Percentiles rank a stretch among this genome's conserved stretches.
Conservation (phyloP, 805 yeast species). For the Kluyveromyces starmeri region DNA sequence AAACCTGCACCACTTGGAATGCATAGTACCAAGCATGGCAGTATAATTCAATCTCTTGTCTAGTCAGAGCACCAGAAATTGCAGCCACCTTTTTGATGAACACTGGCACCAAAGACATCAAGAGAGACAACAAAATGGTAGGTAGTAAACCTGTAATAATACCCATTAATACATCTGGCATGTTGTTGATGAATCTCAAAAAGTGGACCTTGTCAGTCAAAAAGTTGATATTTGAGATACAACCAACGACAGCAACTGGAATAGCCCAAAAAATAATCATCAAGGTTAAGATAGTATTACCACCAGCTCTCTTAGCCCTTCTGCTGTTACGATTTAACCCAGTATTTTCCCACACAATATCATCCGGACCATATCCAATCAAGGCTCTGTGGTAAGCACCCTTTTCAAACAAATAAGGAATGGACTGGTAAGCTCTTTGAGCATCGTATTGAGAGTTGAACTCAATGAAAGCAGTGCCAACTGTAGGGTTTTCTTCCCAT, state of each 20-base stretch:
- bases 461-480: constrained; percentile 69
- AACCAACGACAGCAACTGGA: constrained; percentile 97
- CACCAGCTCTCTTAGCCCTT: constrained; percentile 44
- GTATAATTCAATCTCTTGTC: constrained; percentile 65
- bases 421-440: constrained; percentile 81
- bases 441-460: constrained; percentile 81
- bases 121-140: constrained; percentile 64
- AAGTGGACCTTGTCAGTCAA: constrained; percentile 65
- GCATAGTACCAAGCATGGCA: constrained; percentile 86
- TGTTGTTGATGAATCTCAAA: constrained; percentile 62
- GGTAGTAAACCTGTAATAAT: constrained; percentile 84
- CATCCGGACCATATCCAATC: constrained; percentile 70
- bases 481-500: constrained; percentile 41
- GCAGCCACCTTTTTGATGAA: constrained; percentile 71
- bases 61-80: constrained; percentile 60
- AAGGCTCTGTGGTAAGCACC: constrained; percentile 35
- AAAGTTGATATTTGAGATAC: constrained; percentile 75
- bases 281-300: constrained; percentile 53
- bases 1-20: constrained; percentile 85
- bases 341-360: constrained; percentile 76
- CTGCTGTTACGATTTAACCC: constrained; percentile 50
- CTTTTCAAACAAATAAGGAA: constrained; percentile 44
- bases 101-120: constrained; percentile 83
- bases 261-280: constrained; percentile 87
- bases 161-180: constrained; percentile 69